Evolutionary conservation across 306 rosid species (phyloP).

Genomic region (Fagus crenata): DNA sequence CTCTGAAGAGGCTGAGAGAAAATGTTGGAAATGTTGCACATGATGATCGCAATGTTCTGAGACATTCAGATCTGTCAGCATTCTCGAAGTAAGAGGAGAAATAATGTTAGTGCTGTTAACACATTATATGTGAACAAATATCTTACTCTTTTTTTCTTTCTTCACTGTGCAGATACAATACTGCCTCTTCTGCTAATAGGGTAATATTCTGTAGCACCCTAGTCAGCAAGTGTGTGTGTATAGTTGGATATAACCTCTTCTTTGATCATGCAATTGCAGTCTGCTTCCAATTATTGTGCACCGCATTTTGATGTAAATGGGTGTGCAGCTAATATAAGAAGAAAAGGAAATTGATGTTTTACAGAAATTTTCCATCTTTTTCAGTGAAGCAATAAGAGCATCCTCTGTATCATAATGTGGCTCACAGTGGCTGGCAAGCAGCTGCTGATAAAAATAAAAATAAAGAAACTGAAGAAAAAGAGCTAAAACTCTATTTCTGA

Average conservation of each 20-base stretch:
- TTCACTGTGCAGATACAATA: slow-evolving; percentile 53
- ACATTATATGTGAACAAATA: slow-evolving; percentile 19
- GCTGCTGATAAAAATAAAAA: slow-evolving; percentile 16
- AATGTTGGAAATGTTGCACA: slow-evolving; percentile 41
- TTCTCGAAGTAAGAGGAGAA: slow-evolving; percentile 55
- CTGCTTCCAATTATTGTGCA: slow-evolving; percentile 11
- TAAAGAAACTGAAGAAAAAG: neutral
- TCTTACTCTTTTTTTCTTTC: slow-evolving; percentile 3
- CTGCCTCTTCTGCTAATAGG: slow-evolving; percentile 52
- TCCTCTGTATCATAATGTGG: slow-evolving; percentile 15
- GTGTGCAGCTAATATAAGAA: slow-evolving; percentile 2
- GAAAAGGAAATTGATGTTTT: neutral
- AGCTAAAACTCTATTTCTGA: slow-evolving; percentile 13
- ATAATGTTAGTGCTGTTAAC: slow-evolving; percentile 11
- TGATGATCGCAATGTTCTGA: slow-evolving; percentile 53
- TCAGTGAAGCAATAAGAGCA: slow-evolving; percentile 3
- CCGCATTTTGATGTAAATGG: slow-evolving; percentile 6
- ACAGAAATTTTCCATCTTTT: neutral
- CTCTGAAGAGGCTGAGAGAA: slow-evolving; percentile 52
- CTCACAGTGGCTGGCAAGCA: slow-evolving; percentile 27
- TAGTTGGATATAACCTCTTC: slow-evolving; percentile 18
- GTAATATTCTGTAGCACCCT: slow-evolving; percentile 38
- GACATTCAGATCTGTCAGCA: slow-evolving; percentile 58
- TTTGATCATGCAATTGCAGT: slow-evolving; percentile 20
- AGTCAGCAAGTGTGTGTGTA: slow-evolving; percentile 10